phyloP scores from a whole-genome alignment of 148 eudicot genomes.

The Silene latifolia region DNA sequence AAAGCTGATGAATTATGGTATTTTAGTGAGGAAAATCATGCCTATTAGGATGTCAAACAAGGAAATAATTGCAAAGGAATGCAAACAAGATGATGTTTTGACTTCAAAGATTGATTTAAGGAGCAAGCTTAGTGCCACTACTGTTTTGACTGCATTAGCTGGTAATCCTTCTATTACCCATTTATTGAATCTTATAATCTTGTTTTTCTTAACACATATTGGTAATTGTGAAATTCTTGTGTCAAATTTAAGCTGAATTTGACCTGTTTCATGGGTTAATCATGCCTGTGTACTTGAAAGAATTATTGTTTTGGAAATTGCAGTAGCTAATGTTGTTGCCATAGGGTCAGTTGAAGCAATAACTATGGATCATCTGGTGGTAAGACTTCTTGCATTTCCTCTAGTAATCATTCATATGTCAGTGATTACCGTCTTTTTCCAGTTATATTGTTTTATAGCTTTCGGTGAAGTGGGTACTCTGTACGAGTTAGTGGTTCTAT shows the following conservation, averaged over 20 bases:
- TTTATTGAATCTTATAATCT: neutral
- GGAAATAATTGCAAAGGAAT: slow-evolving; percentile 13
- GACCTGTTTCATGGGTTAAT: neutral
- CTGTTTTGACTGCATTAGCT: slow-evolving; percentile 24
- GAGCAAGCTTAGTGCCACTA: slow-evolving; percentile 15
- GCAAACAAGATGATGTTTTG: slow-evolving; percentile 9
- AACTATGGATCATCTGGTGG: slow-evolving; percentile 36
- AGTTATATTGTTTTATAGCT: neutral
- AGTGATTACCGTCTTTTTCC: neutral
- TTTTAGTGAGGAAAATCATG: slow-evolving; percentile 14
- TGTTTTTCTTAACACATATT: neutral
- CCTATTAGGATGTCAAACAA: slow-evolving; percentile 13
- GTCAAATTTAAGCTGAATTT: neutral
- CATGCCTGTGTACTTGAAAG: slow-evolving; percentile 2
- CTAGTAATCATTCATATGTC: neutral
- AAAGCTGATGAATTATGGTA: neutral
- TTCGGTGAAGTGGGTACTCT: neutral
- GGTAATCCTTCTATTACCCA: slow-evolving; percentile 13
- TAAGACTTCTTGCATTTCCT: slow-evolving; percentile 24
- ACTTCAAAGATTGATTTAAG: slow-evolving; percentile 22
- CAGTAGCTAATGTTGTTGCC: slow-evolving; percentile 51
- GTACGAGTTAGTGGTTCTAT: neutral
- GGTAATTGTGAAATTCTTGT: neutral
- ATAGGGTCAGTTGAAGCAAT: slow-evolving; percentile 48
- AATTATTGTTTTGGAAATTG: slow-evolving; percentile 13